Evolutionary conservation across 148 eudicot species (phyloP), one percentile per base, ranked within the genome.

Genomic region (Nepenthes mirabilis): DNA sequence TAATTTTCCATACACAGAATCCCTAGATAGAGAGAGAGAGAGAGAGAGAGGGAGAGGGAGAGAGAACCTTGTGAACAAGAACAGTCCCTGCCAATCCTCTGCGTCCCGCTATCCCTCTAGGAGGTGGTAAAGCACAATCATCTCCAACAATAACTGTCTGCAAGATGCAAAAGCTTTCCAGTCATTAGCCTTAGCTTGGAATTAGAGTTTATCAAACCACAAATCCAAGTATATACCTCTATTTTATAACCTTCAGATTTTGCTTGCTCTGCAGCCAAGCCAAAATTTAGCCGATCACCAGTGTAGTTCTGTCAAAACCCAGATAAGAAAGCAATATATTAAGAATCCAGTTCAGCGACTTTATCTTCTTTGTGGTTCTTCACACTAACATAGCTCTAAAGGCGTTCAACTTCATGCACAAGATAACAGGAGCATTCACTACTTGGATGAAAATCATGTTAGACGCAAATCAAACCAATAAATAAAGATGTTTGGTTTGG

Each of bases 71-170:
- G 68, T 88, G 90, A 66, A 91, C 91, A 64, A 88, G 79, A 77
- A 91, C 69, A 10, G 96, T 88, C 72, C 98, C 98, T 56, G 98
- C 96, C 80, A 93, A 84, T 64, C 98, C 98, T 80, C 98, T 79
- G 65, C 96, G 82, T 51, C 98, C 98, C 71, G 95, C 89, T 59
- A 93, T 88, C 70, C 98, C 98, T 74, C 91, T 74, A 52, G 98
- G 96, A 54, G 97, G 94, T 65, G 96, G 91, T 68, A 93, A 74
- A 66, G 95, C 95, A 82, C 98, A 93, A 60, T 93, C 98, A 75
- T 93, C 98, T 66, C 91, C 96, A 66, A 93, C 89, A 67, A 93
- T 93, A 63, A 93, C 95, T 88, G 79, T 86, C 98, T 93, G 72
- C 52, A 63, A 64, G 51, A 64, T 51, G 59, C 36, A 66, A 58